Evolutionary conservation across 192 early-diverging fungal genomes (phyloP), one percentile per base, ranked within the genome.

Genomic region (Dimargaris xerosporica): DNA sequence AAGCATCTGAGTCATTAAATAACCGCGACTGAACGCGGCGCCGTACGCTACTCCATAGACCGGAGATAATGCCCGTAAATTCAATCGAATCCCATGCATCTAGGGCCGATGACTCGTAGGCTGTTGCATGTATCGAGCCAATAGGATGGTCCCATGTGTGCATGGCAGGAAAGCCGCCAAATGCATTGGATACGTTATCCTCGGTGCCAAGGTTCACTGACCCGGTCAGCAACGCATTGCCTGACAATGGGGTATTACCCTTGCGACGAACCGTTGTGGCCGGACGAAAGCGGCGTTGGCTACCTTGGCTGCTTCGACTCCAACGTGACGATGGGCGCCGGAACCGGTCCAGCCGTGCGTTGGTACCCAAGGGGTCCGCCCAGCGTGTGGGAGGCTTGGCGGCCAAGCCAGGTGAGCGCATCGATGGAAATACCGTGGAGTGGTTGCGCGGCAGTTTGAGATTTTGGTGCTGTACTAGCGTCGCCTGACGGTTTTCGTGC

Each of bases 71-170:
- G 16, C 56, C 56, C 16, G 31, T 28, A 41, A 59, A 59, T 34
- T 59, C 56, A 41, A 59, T 59, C 31, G 56, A 31, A 29, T 59
- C 56, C 56, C 56, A 59, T 3, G 56, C 56, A 34, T 59, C 56
- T 34, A 59, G 56, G 34, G 56, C 31, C 11, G 56, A 29, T 10
- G 41, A 19, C 31, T 34, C 56, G 41, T 59, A 42, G 0, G 19
- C 4, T 28, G 56, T 19, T 28, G 34, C 16, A 5, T 16, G 10
- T 19, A 39, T 23, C 26, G 41, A 10, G 41, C 31, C 39, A 10
- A 15, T 16, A 16, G 26, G 29, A 17, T 29, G 12, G 41, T 30
- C 39, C 29, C 26, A 59, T 13, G 41, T 15, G 56, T 23, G 31
- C 12, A 41, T 19, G 1, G 41, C 34, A 17, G 34, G 31, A 19